phyloP scores from a whole-genome alignment of 331 rosid species.

The Prunus yedoensis region DNA sequence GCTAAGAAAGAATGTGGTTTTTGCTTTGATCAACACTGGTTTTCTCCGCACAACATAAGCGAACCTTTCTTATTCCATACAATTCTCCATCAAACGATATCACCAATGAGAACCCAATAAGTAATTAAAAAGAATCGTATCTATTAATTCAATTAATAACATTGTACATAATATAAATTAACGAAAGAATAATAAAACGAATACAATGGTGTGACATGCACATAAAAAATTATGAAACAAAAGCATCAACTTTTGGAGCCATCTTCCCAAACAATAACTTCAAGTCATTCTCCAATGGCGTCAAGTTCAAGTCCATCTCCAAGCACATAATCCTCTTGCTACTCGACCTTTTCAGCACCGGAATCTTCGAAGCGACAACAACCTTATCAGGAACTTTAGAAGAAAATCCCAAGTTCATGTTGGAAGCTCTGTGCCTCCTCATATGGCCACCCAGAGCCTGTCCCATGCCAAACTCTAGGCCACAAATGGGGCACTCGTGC shows the following conservation, averaged over 20 bases:
- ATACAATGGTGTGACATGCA: background rate
- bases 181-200: background rate
- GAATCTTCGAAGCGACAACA: slow-evolving; percentile 17
- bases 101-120: no score
- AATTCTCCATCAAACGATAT: no score
- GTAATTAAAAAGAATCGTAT: no score
- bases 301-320: slow-evolving; percentile 83
- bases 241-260: slow-evolving; percentile 48
- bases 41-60: no score
- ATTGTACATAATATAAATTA: background rate
- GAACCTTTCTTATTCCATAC: no score
- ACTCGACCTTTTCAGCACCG: slow-evolving; percentile 49
- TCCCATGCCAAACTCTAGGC: slow-evolving; percentile 56
- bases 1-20: no score
- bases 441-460: slow-evolving; percentile 92
- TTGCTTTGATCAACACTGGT: no score
- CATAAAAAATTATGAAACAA: background rate
- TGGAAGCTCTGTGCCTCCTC: slow-evolving; percentile 55
- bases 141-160: background rate
- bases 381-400: background rate
- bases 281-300: slow-evolving; percentile 83
- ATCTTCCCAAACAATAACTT: slow-evolving; percentile 62
- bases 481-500: slow-evolving; percentile 70
- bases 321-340: slow-evolving; percentile 48
- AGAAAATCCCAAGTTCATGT: slow-evolving; percentile 10